Conservation (phyloP, 148 eudicot genomes). For the Mesembryanthemum crystallinum region DNA sequence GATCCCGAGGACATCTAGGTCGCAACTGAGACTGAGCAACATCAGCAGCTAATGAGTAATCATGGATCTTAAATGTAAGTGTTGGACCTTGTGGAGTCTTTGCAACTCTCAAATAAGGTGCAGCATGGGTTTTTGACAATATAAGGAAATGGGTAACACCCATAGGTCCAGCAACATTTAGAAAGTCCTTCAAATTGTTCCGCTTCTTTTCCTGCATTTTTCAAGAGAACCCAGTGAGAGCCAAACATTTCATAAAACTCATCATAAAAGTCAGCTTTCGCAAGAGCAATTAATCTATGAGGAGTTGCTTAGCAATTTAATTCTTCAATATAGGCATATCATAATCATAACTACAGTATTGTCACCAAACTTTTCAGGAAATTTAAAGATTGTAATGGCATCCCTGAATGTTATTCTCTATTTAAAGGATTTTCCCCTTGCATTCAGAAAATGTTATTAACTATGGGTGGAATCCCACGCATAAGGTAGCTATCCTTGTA, state of each 20-base stretch:
- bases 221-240: conserved; percentile 15
- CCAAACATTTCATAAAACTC: neutral
- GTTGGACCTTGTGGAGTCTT: conserved; percentile 95
- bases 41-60: conserved; percentile 83
- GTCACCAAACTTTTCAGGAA: neutral
- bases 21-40: conserved; percentile 71
- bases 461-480: neutral
- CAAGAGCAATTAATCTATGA: too few relatives aligned
- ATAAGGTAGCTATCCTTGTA: neutral
- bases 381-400: neutral
- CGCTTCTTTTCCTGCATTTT: conserved; percentile 75
- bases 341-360: neutral
- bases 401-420: neutral
- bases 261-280: neutral
- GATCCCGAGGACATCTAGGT: conserved; percentile 84
- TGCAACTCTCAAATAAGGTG: conserved; percentile 80
- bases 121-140: conserved; percentile 61
- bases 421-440: neutral
- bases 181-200: conserved; percentile 76
- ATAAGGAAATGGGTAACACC: conserved; percentile 94
- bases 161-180: conserved; percentile 94
- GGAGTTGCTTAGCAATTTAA: neutral
- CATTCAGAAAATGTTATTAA: neutral
- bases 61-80: conserved; percentile 69
- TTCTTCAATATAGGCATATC: neutral